Conservation (phyloP, 768 basidiomycete species). For the Omphalotus guepiniiformis region DNA sequence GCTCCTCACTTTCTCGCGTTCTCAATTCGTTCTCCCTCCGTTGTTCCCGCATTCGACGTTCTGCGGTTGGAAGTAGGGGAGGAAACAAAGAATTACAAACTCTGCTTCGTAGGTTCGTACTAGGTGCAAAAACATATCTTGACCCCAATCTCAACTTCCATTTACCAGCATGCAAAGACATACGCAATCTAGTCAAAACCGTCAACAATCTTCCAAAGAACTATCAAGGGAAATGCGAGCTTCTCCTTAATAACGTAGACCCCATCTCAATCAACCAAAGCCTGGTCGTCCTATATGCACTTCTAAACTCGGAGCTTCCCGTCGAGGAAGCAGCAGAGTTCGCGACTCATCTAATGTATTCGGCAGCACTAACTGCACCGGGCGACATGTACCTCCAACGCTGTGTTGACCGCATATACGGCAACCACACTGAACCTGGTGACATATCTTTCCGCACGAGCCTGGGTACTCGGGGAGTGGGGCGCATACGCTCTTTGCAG, state of each 20-base stretch:
- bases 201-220: constrained; percentile 33
- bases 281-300: constrained; percentile 34
- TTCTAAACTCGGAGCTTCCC: constrained; percentile 34
- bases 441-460: constrained; percentile 35
- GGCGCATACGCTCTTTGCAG: constrained; percentile 33
- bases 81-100: constrained; percentile 23
- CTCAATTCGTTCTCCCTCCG: constrained; percentile 11
- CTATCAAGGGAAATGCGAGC: constrained; percentile 32
- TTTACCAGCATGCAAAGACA: constrained; percentile 27
- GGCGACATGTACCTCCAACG: constrained; percentile 31
- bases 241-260: constrained; percentile 36
- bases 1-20: constrained; percentile 19
- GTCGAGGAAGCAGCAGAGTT: constrained; percentile 39
- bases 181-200: constrained; percentile 31
- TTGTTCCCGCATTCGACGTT: constrained; percentile 29
- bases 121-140: constrained; percentile 2
- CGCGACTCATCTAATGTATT: constrained; percentile 39
- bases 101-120: constrained; percentile 30
- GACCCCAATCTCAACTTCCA: neutral
- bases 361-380: constrained; percentile 29
- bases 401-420: constrained; percentile 33
- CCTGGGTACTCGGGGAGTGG: constrained; percentile 29
- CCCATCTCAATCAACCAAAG: constrained; percentile 34
- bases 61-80: constrained; percentile 22
- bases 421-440: constrained; percentile 22